Percentiles rank a stretch among this genome's conserved stretches.
Evolutionary conservation across 306 rosid genomes (phyloP).

Genomic region (Cucurbita moschata): DNA sequence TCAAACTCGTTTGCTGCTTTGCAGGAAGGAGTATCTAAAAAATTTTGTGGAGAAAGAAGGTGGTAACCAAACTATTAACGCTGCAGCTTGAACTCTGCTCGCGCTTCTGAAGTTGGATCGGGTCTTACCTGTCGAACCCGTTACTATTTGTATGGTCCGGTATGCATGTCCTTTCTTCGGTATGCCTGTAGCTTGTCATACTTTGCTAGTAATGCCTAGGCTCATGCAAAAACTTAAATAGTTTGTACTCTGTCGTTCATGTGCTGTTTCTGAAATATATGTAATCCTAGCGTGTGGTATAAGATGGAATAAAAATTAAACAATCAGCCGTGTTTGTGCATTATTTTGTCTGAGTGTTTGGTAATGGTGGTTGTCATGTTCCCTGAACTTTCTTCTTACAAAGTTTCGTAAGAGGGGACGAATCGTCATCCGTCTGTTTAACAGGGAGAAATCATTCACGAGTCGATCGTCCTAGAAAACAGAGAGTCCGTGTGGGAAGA

Average conservation of each 20-base stretch:
- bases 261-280: background rate
- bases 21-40: conserved; percentile 72
- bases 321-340: background rate
- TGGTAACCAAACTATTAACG: conserved; percentile 38
- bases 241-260: background rate
- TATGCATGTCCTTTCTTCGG: background rate
- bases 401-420: background rate
- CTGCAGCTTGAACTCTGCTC: conserved; percentile 36
- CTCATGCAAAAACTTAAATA: background rate
- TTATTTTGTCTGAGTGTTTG: background rate
- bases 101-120: background rate
- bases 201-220: background rate
- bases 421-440: too few relatives aligned
- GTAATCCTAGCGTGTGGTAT: background rate
- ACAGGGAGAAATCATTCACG: too few relatives aligned
- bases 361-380: background rate
- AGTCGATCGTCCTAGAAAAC: too few relatives aligned
- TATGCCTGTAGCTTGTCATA: background rate
- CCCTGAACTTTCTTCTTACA: background rate
- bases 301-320: background rate
- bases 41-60: conserved; percentile 41
- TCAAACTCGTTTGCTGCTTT: conserved; percentile 2
- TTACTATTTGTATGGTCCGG: background rate
- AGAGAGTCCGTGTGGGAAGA: too few relatives aligned
- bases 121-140: background rate